Evolutionary conservation across 371 early-diverging fungal genomes (phyloP).

Genomic region (Batrachochytrium dendrobatidis): DNA sequence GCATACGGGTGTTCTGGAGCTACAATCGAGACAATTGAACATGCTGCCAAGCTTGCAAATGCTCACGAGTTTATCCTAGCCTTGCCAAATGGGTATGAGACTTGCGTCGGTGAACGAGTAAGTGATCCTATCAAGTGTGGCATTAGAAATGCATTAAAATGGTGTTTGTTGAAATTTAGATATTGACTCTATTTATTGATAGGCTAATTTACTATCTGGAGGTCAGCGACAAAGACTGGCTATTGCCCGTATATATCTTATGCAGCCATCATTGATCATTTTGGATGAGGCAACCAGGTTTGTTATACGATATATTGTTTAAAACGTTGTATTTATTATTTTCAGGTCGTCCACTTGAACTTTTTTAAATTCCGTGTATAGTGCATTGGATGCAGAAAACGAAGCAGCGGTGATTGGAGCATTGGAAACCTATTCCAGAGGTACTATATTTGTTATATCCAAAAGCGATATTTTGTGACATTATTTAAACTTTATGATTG

Average conservation of each 20-base stretch:
- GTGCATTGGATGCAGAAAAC: background rate
- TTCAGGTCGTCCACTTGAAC: too few species aligned
- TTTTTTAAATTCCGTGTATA: background rate
- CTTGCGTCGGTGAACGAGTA: conserved; percentile 75
- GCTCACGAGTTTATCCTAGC: conserved; percentile 68
- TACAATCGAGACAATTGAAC: conserved; percentile 46
- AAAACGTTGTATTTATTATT: background rate
- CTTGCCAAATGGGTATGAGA: conserved; percentile 69
- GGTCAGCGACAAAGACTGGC: conserved; percentile 34
- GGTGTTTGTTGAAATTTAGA: background rate
- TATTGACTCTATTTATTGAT: background rate
- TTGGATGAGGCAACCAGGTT: conserved; percentile 67
- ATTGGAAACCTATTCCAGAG: background rate
- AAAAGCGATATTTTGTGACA: too few species aligned
- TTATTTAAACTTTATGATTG: too few species aligned
- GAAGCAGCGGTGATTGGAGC: background rate
- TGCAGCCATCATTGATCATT: conserved; percentile 66
- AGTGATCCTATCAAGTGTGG: conserved; percentile 31
- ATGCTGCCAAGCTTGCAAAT: conserved; percentile 59
- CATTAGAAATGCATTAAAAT: background rate
- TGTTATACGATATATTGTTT: background rate
- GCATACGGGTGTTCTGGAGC: conserved; percentile 54
- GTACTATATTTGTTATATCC: too few species aligned
- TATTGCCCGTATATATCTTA: conserved; percentile 34
- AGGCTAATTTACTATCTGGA: conserved; percentile 14